Conservation (phyloP, 2,329 filamentous ascomycete species). For the Metarhizium album region DNA sequence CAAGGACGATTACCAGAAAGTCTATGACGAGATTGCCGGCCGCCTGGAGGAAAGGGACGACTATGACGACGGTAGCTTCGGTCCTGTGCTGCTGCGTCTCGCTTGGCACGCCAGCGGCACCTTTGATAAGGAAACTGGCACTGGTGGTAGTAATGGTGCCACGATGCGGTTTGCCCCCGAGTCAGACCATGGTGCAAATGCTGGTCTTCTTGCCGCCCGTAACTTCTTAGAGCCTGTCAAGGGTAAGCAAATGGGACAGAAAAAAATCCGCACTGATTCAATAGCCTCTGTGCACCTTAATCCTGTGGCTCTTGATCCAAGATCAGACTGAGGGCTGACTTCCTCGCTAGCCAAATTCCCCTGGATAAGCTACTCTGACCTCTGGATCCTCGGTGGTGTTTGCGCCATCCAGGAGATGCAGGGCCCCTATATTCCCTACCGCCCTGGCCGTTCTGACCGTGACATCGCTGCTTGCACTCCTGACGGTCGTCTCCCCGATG, state of each 20-base stretch:
- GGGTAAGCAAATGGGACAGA: constrained; percentile 41
- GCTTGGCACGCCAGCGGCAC: constrained; percentile 94
- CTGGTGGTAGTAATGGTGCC: constrained; percentile 89
- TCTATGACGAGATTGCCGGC: constrained; percentile 79
- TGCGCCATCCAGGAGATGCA: constrained; percentile 90
- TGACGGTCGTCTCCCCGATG: constrained; percentile 80
- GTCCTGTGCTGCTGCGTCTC: constrained; percentile 78
- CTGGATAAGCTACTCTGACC: constrained; percentile 93
- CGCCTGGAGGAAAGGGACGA: constrained; percentile 80
- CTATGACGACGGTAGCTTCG: constrained; percentile 95
- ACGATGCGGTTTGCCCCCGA: constrained; percentile 95
- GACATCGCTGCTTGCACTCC: constrained; percentile 82
- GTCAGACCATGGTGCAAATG: constrained; percentile 84
- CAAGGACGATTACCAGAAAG: constrained; percentile 85
- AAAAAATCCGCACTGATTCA: background rate
- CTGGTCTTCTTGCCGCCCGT: constrained; percentile 74
- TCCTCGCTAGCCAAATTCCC: constrained; percentile 53
- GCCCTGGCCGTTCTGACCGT: constrained; percentile 72
- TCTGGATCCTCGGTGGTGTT: constrained; percentile 87
- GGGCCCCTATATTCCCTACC: constrained; percentile 77
- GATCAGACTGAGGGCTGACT: constrained; percentile 6
- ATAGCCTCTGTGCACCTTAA: background rate
- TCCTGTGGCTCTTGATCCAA: background rate
- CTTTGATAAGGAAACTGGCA: constrained; percentile 77
- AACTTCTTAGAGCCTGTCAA: constrained; percentile 92